Evolutionary conservation across 139 green algal genomes (phyloP).

Genomic region (Micractinium conductrix): DNA sequence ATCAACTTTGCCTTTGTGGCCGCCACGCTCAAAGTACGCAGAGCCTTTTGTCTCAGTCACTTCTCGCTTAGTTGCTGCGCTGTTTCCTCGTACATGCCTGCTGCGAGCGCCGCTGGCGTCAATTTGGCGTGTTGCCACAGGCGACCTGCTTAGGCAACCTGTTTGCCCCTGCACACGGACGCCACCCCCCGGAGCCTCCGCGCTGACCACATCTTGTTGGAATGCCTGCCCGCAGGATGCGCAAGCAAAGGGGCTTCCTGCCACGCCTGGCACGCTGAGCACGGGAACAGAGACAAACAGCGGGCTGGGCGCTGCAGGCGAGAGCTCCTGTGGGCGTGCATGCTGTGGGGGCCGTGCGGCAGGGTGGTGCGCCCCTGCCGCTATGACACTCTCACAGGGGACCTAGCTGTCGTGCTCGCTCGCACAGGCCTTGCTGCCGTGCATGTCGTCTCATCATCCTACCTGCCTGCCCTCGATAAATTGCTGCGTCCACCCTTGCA

Average conservation of each 20-base stretch:
- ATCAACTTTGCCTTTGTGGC: constrained; percentile 90
- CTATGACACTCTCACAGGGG: too few relatives aligned
- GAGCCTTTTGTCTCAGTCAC: not conserved
- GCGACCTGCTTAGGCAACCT: too few relatives aligned
- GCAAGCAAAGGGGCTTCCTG: constrained; percentile 23
- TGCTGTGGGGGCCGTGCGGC: not conserved
- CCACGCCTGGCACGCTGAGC: constrained; percentile 25
- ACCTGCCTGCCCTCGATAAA: not conserved
- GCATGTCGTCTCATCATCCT: not conserved
- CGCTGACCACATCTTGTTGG: not conserved
- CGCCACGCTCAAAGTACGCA: constrained; percentile 53
- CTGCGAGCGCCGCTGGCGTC: too few relatives aligned
- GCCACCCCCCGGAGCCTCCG: not conserved
- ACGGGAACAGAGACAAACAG: constrained; percentile 4
- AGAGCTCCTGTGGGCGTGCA: too few relatives aligned
- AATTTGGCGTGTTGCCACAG: not conserved
- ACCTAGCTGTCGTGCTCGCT: too few relatives aligned
- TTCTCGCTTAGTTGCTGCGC: too few relatives aligned
- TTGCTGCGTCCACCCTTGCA: constrained; percentile 19
- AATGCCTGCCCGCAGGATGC: constrained; percentile 1
- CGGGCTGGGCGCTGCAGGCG: constrained; percentile 16
- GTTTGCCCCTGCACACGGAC: too few relatives aligned
- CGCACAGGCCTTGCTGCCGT: too few relatives aligned
- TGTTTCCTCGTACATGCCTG: too few relatives aligned
- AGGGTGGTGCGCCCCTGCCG: too few relatives aligned